Percentiles rank a stretch among this genome's conserved stretches.
phyloP scores from a whole-genome alignment of 2,329 filamentous ascomycete species.

The Diaporthe sp. region DNA sequence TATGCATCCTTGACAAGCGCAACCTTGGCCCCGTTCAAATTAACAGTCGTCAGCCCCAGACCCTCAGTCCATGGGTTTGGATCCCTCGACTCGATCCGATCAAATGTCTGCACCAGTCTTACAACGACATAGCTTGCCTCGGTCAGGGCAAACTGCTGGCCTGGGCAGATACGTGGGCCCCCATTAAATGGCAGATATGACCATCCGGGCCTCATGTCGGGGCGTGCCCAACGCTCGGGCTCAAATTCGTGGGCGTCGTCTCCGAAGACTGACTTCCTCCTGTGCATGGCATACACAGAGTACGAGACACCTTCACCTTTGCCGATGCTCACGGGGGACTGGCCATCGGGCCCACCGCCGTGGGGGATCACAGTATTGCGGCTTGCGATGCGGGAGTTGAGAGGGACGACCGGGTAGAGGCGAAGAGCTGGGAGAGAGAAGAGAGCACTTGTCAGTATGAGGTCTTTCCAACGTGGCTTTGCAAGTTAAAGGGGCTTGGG shows the following conservation, averaged over 20 bases:
- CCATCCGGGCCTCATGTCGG: slow-evolving; percentile 46
- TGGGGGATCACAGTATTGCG: slow-evolving; percentile 56
- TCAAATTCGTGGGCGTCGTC: slow-evolving; percentile 22
- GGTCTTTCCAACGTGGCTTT: too few species aligned
- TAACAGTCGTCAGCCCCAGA: slow-evolving; percentile 2
- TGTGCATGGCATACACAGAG: slow-evolving; percentile 15
- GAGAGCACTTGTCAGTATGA: neutral
- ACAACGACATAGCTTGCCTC: slow-evolving; percentile 58
- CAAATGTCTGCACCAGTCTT: slow-evolving; percentile 9
- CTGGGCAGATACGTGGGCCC: slow-evolving; percentile 64
- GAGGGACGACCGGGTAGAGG: slow-evolving; percentile 54
- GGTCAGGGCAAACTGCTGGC: slow-evolving; percentile 68
- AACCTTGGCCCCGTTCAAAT: neutral
- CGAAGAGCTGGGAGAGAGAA: slow-evolving; percentile 48
- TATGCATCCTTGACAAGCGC: neutral
- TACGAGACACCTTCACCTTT: neutral
- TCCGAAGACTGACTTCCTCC: neutral
- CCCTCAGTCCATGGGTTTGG: slow-evolving; percentile 9
- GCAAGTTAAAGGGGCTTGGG: neutral
- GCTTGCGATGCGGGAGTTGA: slow-evolving; percentile 54
- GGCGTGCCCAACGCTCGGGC: slow-evolving; percentile 9
- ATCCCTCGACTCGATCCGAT: neutral
- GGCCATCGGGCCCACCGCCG: slow-evolving; percentile 56
- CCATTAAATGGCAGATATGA: slow-evolving; percentile 67
- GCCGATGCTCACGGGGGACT: neutral